Conservation (phyloP, 495 filamentous ascomycete species). For the Penicillium herquei region DNA sequence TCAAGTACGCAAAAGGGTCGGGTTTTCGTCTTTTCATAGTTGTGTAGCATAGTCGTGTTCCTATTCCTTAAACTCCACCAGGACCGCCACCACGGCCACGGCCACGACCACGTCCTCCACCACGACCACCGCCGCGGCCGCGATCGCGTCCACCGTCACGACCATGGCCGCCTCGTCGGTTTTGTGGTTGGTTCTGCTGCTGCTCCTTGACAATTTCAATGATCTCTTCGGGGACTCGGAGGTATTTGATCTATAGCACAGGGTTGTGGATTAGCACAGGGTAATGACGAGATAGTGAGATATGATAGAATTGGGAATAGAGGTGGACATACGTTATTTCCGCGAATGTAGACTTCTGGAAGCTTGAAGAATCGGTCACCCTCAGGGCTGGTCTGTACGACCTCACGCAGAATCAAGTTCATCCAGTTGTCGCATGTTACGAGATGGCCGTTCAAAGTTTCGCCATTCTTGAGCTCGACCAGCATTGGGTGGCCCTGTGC, state of each 20-base stretch:
- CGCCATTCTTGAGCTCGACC: conserved; percentile 98
- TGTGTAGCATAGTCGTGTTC: neutral
- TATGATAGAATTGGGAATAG: neutral
- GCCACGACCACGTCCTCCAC: conserved; percentile 11
- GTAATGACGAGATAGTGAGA: neutral
- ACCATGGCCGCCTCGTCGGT: conserved; percentile 41
- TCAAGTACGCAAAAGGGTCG: conserved; percentile 21
- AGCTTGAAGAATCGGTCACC: conserved; percentile 90
- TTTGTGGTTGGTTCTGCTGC: conserved; percentile 63
- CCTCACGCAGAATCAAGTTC: conserved; percentile 95
- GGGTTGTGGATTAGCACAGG: conserved; percentile 3
- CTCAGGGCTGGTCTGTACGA: conserved; percentile 95
- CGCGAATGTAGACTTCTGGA: conserved; percentile 92
- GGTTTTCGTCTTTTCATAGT: neutral
- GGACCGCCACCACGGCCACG: conserved; percentile 21
- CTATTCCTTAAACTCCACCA: conserved; percentile 5
- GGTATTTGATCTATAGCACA: conserved; percentile 84
- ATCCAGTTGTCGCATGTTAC: conserved; percentile 99
- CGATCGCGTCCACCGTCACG: conserved; percentile 22
- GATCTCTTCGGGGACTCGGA: conserved; percentile 92
- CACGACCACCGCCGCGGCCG: conserved; percentile 25
- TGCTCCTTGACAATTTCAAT: conserved; percentile 92
- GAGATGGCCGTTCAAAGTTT: conserved; percentile 93
- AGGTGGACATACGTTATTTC: conserved; percentile 75
- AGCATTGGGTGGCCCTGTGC: conserved; percentile 99